Base-by-base conservation (phyloP, 1,284 basidiomycete species). In the Cutaneotrichosporon sp. region DNA sequence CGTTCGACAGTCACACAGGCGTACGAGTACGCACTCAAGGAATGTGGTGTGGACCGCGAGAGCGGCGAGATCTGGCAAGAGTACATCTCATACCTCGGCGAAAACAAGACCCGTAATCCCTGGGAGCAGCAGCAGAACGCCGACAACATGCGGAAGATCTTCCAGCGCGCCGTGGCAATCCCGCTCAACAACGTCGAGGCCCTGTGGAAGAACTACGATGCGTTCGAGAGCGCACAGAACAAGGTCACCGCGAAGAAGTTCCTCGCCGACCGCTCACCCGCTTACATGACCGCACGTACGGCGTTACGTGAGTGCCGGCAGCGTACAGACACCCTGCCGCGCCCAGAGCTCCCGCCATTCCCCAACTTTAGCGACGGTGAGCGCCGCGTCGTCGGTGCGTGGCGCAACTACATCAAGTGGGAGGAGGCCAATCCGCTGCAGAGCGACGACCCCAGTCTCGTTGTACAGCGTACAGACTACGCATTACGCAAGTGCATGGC, bases 61-160 rank as follows among this genome's bases (percentile, higher is more conserved):
- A 81, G 83, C 49, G 85, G 85, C 5, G 80, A 82, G 57, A 83
- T 86, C 56, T 87, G 86, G 86, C 78, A 79, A 57, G 86, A 86
- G 70, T 87, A 86, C 69, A 91, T 98, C 72, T 85, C 89, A 64
- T 94, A 97, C 76, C 80, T 98, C 64, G 89, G 88, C 72, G 86
- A 88, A 36, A 88, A 88, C 57, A 89, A 90, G 82, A 84, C 87
- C 2, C 85, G 85, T 18, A 90, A 88, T 51, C 90, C 91, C 26
- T 98, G 95, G 95, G 94, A 98, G 77, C 89, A 91, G 69, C 92
- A 96, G 73, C 92, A 96, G 76, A 93, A 95, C 79, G 94, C 93
- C 88, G 96, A 98, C 73, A 86, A 88, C 5, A 83, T 99, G 4
- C 88, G 96, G 62, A 92, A 92, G 76, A 88, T 92, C 4, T 97